Base-by-base conservation (phyloP, 2,329 filamentous ascomycete species). In the Immersiporthe knoxdaviesiana region DNA sequence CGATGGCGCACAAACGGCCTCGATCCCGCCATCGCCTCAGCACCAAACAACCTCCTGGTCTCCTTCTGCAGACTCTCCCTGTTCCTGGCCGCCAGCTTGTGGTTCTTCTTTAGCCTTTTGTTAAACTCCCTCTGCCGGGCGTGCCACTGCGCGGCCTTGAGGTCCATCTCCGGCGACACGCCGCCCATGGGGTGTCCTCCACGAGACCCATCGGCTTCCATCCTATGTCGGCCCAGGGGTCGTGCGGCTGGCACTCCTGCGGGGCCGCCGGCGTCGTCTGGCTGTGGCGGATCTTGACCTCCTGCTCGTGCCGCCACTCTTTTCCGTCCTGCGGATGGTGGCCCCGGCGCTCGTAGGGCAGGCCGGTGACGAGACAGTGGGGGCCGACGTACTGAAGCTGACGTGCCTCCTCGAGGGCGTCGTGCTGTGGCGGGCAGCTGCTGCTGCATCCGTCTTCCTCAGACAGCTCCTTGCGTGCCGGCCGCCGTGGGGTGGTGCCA, bases 181-280 rank as follows among this genome's bases (percentile, higher is more conserved):
- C 63, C 63, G 11, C 50, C 63, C 63, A 65, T 65, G 21, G 50
- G 63, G 63, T 65, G 50, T 65, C 63, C 50, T 65, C 63, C 21
- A 50, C 63, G 4, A 65, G 63, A 7, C 63, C 63, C 10, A n/a
- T 54, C 30, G 63, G 39, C 50, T 56, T 50, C 63, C 63, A 65
- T 4, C 63, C 63, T 10, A 11, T 65, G 32, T 65, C 63, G n/a
- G 47, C 63, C 63, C 63, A 65, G 14, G 11, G 63, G 52, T 65
- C 63, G n/a, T 65, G 21, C 21, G 47, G 32, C 30, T 32, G 32
- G 30, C 56, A 65, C 63, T 65, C 63, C 27, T 65, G 18, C 10
- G 63, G 14, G 8, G 50, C 63, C 3, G 63, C 63, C 63, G 56
- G 63, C 10, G 14, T 50, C 50, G 18, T 30, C 24, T 12, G 56